phyloP scores from a whole-genome alignment of 768 basidiomycete species.

The Collybia sp. region DNA sequence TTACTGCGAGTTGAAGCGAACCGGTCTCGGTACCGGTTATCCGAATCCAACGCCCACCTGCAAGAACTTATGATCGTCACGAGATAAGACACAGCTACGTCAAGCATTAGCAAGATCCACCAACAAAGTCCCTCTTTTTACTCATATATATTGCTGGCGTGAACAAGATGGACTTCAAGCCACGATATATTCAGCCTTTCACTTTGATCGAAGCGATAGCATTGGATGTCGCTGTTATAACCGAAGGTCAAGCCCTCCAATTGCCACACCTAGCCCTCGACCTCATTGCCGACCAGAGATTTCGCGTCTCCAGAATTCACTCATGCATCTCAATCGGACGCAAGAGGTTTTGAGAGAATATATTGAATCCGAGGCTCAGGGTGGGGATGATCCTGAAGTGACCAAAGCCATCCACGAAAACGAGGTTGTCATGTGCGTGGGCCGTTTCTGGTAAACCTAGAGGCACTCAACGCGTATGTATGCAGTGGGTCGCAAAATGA shows the following conservation, averaged over 20 bases:
- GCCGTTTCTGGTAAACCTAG: background rate
- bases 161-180: conserved; percentile 55
- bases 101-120: no score
- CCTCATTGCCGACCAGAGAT: conserved; percentile 49
- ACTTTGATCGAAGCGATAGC: conserved; percentile 57
- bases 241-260: conserved; percentile 49
- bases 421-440: conserved; percentile 60
- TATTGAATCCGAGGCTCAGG: conserved; percentile 27
- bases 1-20: background rate
- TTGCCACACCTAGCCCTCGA: conserved; percentile 5
- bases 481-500: conserved; percentile 75
- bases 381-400: conserved; percentile 51
- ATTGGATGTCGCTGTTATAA: conserved; percentile 63
- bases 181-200: conserved; percentile 73
- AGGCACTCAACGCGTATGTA: conserved; percentile 1
- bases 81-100: no score
- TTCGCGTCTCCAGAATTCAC: conserved; percentile 66
- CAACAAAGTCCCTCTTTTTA: no score
- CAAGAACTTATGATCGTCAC: no score
- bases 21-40: conserved; percentile 2
- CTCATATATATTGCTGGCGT: background rate
- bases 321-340: conserved; percentile 56
- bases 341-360: conserved; percentile 52
- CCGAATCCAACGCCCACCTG: no score
- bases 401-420: conserved; percentile 66